Evolutionary conservation across 129 eudicot genomes (phyloP).

Genomic region (Oenanthe sinensis): DNA sequence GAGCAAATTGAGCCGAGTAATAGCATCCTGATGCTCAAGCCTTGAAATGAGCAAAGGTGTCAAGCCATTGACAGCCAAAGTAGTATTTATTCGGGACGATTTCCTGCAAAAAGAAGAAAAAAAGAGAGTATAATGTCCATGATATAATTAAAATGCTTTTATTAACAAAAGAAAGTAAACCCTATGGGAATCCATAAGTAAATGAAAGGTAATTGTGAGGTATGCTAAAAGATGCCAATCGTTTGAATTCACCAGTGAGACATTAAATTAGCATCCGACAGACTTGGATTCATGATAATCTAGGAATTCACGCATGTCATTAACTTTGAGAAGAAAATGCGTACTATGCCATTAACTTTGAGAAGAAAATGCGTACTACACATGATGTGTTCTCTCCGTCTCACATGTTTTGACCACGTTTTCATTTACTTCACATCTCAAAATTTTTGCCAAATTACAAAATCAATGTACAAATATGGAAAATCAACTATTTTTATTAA

Average conservation of each 20-base stretch:
- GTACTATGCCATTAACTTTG: neutral
- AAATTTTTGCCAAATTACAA: neutral
- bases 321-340: too few relatives aligned
- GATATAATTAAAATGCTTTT: neutral
- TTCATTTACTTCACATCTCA: neutral
- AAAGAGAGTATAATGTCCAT: neutral
- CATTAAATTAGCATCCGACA: neutral
- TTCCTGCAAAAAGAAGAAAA: slow-evolving; percentile 51
- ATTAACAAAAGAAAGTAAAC: neutral
- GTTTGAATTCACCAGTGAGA: neutral
- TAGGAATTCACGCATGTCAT: neutral
- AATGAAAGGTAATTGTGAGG: neutral
- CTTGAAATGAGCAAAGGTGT: slow-evolving; percentile 85
- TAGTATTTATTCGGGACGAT: slow-evolving; percentile 85
- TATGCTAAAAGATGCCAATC: neutral
- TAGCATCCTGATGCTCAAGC: slow-evolving; percentile 95
- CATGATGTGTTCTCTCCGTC: neutral
- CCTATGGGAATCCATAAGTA: neutral
- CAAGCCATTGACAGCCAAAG: slow-evolving; percentile 93
- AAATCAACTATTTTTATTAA: neutral
- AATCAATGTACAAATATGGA: too few relatives aligned
- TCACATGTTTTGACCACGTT: neutral
- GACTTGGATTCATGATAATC: neutral
- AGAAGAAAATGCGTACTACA: neutral
- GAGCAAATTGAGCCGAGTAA: slow-evolving; percentile 93